Evolutionary conservation across 1,284 basidiomycete genomes (phyloP), one percentile per base, ranked within the genome.

Genomic region (Ganoderma leucocontextum): DNA sequence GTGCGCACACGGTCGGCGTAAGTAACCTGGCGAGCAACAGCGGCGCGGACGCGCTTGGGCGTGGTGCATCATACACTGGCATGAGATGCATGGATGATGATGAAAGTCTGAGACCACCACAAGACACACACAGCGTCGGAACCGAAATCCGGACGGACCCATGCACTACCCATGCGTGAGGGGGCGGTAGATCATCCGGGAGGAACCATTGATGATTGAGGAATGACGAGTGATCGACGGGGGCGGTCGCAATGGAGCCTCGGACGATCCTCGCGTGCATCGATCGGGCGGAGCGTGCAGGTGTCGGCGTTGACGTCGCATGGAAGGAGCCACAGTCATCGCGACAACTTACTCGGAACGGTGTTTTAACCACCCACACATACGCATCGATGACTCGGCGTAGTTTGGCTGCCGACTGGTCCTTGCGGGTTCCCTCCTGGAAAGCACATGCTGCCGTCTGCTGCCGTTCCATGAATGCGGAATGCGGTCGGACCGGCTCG

Each of bases 331-430:
- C 47, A 49, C 47, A 49, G n/a, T n/a, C 47, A 49, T 1, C 22
- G 47, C 47, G 47, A 22, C 47, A 49, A 49, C 47, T 49, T 49
- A 49, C 47, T 22, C 22, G 5, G 47, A 58, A 58, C n/a, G 15
- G 57, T 39, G 57, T 13, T 39, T 60, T 60, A 60, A 60, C 58
- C 58, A 41, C 58, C n/a, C 57, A 22, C n/a, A 6, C 53, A 35
- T 9, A 55, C 15, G 52, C 17, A 25, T 29, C 10, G 17, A 58
- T 17, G 36, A 19, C 17, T 38, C 35, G 57, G 36, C n/a, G 22
- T 33, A 10, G 9, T 19, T 38, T 2, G 8, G 36, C 35, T 10
- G 19, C 57, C 35, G 57, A 58, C 57, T 17, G n/a, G 36, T 22
- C 10, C n/a, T 39, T 38, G 57, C 36, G 33, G 36, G 33, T 58